Base-by-base conservation (phyloP, 2,329 filamentous ascomycete genomes). In the Pseudogymnoascus sp. region DNA sequence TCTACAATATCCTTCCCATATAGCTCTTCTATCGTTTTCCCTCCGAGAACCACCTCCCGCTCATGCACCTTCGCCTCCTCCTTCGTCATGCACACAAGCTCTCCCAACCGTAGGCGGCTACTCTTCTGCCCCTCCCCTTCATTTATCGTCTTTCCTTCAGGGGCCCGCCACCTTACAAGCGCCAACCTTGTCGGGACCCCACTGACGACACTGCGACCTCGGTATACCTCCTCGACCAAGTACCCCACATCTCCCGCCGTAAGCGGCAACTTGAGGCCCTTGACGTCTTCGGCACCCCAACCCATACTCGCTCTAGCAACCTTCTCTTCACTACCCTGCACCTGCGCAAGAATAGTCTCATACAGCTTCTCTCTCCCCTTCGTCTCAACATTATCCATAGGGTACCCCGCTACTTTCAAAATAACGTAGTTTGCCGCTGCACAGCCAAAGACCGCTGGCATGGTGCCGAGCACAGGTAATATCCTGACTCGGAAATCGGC, bases 401-500 rank as follows among this genome's bases (percentile, higher is more conserved):
- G 94, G 70, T 99, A 99, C 6, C 87, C 90, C 67, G 82, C 76
- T 56, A 97, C 84, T 64, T 86, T 84, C 63, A 96, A 82, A 67
- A 99, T 93, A 65, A 97, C 86, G 73, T 97, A 91, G 75, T 97
- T 99, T 3, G 94, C 94, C 7, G 90, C 85, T 0, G 89, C 90
- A 63, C 97, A 89, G 7, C 94, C 94, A 74, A 99, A 99, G 0
- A 97, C 88, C 2, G 94, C 93, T 0, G 94, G 94, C 92, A 99
- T 97, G 0, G 94, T 99, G 0, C 94, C 94, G 2, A 99, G 78
- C 0, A 99, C 94, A 0, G 94, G 94, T 7, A 99, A 77, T 63
- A 99, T 99, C n/a, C 94, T 84, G 8, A 96, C 91, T 23, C 94
- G 84, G 75, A 99, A 99, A 73, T 96, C 92, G 1, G 92, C 90